Evolutionary conservation across 768 basidiomycete genomes (phyloP).

Genomic region (Trametes cingulata): DNA sequence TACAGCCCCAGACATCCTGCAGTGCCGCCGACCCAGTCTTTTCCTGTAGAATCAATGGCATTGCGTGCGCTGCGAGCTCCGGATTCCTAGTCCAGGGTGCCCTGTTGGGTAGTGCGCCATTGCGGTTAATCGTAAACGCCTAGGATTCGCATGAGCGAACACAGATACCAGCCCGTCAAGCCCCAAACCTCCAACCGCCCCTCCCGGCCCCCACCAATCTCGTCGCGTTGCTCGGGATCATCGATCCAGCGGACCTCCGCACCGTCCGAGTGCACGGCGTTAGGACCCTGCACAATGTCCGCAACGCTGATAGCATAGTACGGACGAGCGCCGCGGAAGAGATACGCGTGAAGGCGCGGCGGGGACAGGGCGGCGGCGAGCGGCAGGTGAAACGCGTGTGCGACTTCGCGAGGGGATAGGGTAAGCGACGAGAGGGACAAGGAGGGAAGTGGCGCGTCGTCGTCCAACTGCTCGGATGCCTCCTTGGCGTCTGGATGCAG

Average conservation of each 20-base stretch:
- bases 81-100: not conserved
- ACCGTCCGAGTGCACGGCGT: constrained; percentile 17
- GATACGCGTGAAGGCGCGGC: constrained; percentile 46
- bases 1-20: no score
- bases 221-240: constrained; percentile 39
- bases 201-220: constrained; percentile 43
- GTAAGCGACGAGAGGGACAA: constrained; percentile 53
- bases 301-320: constrained; percentile 73
- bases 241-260: constrained; percentile 33
- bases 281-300: constrained; percentile 43
- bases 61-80: not conserved
- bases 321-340: constrained; percentile 57
- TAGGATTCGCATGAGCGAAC: constrained; percentile 57
- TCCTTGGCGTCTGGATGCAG: constrained; percentile 23
- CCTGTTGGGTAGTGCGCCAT: not conserved
- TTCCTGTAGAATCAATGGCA: no score
- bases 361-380: constrained; percentile 50
- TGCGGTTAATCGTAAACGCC: constrained; percentile 38
- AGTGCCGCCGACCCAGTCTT: no score
- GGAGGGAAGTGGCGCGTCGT: constrained; percentile 57
- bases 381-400: constrained; percentile 70
- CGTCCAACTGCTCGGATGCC: constrained; percentile 5
- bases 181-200: constrained; percentile 76
- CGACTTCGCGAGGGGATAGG: constrained; percentile 65
- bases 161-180: constrained; percentile 81